A percentile compares a stretch with the other conserved stretches of the same genome.
phyloP scores from a whole-genome alignment of 179 eudicot genomes.

The Silene coronaria region DNA sequence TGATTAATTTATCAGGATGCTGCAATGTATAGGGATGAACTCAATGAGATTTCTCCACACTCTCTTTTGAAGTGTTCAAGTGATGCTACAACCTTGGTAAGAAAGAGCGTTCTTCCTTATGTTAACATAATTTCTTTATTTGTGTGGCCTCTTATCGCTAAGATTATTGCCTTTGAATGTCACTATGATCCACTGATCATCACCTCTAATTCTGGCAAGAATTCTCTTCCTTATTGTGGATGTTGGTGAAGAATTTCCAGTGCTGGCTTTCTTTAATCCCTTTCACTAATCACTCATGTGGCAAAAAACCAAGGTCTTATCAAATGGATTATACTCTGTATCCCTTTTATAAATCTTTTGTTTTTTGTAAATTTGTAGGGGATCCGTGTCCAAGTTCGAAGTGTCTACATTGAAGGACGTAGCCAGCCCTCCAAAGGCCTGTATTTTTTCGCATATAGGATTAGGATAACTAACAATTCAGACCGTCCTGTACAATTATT shows the following conservation, averaged over 20 bases:
- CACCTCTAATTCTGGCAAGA: background rate
- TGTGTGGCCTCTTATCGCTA: background rate
- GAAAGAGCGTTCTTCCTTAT: conserved; percentile 11
- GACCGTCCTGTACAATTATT: conserved; percentile 89
- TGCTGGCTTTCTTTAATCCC: background rate
- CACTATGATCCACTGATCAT: background rate
- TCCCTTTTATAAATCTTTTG: background rate
- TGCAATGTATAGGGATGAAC: conserved; percentile 64
- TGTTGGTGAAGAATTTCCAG: background rate
- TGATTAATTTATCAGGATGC: conserved; percentile 52
- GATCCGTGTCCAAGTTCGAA: conserved; percentile 90
- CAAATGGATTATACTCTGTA: background rate
- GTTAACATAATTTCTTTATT: background rate
- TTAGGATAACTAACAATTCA: conserved; percentile 89
- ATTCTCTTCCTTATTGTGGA: background rate
- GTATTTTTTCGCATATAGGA: conserved; percentile 86
- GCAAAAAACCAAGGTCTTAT: background rate
- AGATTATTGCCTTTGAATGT: background rate
- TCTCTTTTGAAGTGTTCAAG: conserved; percentile 81
- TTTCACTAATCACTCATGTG: background rate
- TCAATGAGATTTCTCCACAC: conserved; percentile 78
- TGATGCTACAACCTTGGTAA: conserved; percentile 89
- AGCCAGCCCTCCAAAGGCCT: conserved; percentile 85
- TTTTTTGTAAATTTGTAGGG: conserved; percentile 45
- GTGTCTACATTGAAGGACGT: conserved; percentile 82